Evolutionary conservation across 768 basidiomycete genomes (phyloP).

Genomic region (Boletus speciosus): DNA sequence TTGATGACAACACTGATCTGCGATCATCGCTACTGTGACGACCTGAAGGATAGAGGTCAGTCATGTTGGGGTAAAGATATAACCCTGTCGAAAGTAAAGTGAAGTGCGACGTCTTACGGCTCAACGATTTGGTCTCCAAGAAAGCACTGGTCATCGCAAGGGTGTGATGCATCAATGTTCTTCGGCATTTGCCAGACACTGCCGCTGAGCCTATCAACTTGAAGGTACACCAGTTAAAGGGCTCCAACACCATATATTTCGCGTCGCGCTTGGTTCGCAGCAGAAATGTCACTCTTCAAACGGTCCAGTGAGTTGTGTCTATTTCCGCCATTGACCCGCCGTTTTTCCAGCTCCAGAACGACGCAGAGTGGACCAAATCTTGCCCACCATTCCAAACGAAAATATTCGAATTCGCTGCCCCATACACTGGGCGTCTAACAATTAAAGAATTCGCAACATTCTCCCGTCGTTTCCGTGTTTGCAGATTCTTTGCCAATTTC

Average conservation of each 20-base stretch:
- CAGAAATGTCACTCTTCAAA: slow-evolving; percentile 5
- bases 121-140: no score
- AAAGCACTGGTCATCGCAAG: no score
- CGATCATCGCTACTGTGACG: no score
- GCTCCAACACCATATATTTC: background rate
- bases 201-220: no score
- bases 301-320: slow-evolving; percentile 3
- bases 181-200: no score
- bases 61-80: no score
- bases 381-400: slow-evolving; percentile 41
- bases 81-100: no score
- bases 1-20: no score
- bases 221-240: no score
- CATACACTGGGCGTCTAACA: slow-evolving; percentile 9
- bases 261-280: background rate
- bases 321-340: background rate
- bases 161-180: no score
- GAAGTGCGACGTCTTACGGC: no score
- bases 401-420: slow-evolving; percentile 37
- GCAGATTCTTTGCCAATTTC: slow-evolving; percentile 40
- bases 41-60: no score
- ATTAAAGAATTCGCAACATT: slow-evolving; percentile 11
- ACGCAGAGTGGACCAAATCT: background rate
- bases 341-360: slow-evolving; percentile 28
- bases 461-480: slow-evolving; percentile 36